Evolutionary conservation across 345 rosid species (phyloP).

Genomic region (Geranium rotundifolium): DNA sequence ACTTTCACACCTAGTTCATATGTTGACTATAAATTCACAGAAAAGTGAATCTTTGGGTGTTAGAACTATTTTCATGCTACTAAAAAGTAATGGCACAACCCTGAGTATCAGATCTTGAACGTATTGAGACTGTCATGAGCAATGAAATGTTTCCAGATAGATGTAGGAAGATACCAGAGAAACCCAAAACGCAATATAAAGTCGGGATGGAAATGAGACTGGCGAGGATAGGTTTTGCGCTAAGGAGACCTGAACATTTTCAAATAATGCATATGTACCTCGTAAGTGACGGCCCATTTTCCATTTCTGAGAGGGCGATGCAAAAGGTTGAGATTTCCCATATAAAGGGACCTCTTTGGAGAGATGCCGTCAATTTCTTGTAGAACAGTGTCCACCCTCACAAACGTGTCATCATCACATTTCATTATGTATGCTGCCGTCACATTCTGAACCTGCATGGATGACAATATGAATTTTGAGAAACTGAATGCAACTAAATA

Average conservation of each 20-base stretch:
- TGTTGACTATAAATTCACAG: too few relatives aligned
- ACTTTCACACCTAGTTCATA: too few relatives aligned
- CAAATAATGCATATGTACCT: constrained; percentile 27
- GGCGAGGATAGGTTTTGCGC: neutral
- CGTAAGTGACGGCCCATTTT: constrained; percentile 92
- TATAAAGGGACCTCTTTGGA: constrained; percentile 59
- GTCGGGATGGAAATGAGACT: neutral
- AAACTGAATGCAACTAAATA: too few relatives aligned
- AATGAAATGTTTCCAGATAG: neutral
- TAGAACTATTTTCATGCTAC: too few relatives aligned
- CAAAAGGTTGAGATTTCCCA: constrained; percentile 91
- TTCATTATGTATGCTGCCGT: constrained; percentile 80
- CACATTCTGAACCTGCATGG: constrained; percentile 66
- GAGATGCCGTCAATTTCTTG: constrained; percentile 61
- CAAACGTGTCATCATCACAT: constrained; percentile 94
- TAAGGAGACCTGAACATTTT: neutral
- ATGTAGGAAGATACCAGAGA: neutral
- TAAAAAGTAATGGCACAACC: too few relatives aligned
- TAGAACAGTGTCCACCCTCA: constrained; percentile 68
- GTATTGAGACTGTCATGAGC: neutral
- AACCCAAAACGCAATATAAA: neutral
- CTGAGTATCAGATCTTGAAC: neutral
- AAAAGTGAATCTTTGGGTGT: too few relatives aligned
- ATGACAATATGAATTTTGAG: neutral
- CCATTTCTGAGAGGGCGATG: constrained; percentile 91